phyloP scores from a whole-genome alignment of 2,329 filamentous ascomycete genomes.

The Alternaria dauci region DNA sequence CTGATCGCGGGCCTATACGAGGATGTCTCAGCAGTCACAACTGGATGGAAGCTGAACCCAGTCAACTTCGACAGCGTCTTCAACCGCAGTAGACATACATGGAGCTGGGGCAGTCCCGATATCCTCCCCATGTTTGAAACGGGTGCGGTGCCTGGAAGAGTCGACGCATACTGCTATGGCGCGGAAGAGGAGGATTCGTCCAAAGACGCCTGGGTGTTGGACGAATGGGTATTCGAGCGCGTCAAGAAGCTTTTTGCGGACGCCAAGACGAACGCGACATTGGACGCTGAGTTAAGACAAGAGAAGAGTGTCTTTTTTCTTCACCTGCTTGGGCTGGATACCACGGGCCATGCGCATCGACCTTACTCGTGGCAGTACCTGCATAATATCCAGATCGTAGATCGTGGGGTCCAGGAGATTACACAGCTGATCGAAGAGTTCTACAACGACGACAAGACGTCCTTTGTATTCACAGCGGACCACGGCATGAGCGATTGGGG shows the following conservation, averaged over 20 bases:
- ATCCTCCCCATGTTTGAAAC: conserved; percentile 97
- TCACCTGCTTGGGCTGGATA: conserved; percentile 91
- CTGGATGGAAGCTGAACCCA: conserved; percentile 97
- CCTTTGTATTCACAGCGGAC: conserved; percentile 96
- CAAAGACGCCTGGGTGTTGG: conserved; percentile 78
- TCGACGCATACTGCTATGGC: conserved; percentile 86
- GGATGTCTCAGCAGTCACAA: conserved; percentile 96
- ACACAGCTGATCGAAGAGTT: conserved; percentile 83
- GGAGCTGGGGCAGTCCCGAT: conserved; percentile 99
- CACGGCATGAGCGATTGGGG: conserved; percentile 99
- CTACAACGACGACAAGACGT: conserved; percentile 82
- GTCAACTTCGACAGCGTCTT: conserved; percentile 99
- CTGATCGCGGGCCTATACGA: conserved; percentile 97
- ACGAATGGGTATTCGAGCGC: conserved; percentile 94
- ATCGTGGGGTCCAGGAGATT: conserved; percentile 86
- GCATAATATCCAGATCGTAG: conserved; percentile 92
- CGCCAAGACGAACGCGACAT: conserved; percentile 77
- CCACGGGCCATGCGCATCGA: conserved; percentile 82
- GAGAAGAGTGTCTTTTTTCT: conserved; percentile 95
- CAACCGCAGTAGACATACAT: conserved; percentile 94
- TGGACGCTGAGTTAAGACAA: conserved; percentile 75
- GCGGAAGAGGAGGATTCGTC: conserved; percentile 92
- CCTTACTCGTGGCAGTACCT: conserved; percentile 97
- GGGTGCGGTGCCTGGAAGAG: conserved; percentile 85
- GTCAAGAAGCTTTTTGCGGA: conserved; percentile 87